A percentile compares a stretch with the other conserved stretches of the same genome.
Conservation (phyloP, 129 eudicot genomes). For the Pulicaria dysenterica region DNA sequence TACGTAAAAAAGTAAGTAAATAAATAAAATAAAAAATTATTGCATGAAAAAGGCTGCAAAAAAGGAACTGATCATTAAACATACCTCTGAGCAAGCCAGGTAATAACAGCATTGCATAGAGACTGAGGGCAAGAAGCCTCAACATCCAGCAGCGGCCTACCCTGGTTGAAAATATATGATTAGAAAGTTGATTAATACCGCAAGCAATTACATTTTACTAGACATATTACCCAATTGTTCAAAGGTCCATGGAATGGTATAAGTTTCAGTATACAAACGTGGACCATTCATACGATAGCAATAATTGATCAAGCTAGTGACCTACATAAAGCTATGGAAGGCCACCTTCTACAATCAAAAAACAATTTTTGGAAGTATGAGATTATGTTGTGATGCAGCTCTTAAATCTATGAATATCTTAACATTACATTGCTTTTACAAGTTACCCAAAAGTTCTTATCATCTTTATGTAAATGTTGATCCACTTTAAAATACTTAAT, state of each 20-base stretch:
- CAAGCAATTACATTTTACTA: background rate
- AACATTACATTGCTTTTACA: background rate
- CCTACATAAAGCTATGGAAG: background rate
- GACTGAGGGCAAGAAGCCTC: slow-evolving; percentile 56
- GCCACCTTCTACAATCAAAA: background rate
- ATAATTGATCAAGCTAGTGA: background rate
- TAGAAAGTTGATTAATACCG: background rate
- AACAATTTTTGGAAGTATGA: background rate
- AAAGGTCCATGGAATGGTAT: background rate
- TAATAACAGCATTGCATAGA: slow-evolving; percentile 76
- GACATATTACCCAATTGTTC: background rate
- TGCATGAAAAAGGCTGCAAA: background rate
- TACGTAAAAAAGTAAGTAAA: background rate
- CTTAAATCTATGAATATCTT: background rate
- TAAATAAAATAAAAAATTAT: too few species aligned
- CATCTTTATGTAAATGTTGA: background rate
- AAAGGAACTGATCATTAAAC: slow-evolving; percentile 11
- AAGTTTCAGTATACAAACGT: background rate
- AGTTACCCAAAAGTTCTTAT: background rate
- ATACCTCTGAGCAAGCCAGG: slow-evolving; percentile 86
- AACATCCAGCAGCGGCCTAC: slow-evolving; percentile 79
- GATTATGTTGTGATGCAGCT: background rate
- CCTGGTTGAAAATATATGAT: slow-evolving; percentile 50
- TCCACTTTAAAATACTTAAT: background rate
- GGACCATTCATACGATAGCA: slow-evolving; percentile 3